Evolutionary conservation across 371 early-diverging fungal genomes (phyloP).

Genomic region (Lichtheimia corymbifera): DNA sequence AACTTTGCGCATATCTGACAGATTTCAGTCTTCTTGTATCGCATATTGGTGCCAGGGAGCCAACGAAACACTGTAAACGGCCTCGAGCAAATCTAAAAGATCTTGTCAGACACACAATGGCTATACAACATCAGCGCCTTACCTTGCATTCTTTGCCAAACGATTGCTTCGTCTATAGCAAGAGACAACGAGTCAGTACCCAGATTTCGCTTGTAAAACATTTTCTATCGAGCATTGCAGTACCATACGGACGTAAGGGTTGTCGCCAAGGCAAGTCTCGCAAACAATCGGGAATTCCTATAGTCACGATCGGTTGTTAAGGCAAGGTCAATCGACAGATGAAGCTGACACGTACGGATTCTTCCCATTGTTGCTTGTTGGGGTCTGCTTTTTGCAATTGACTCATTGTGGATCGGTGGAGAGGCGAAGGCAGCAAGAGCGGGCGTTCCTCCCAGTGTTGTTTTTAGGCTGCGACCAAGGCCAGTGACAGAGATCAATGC

Average conservation of each 20-base stretch:
- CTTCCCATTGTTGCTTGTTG: conserved; percentile 76
- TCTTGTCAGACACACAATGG: background rate
- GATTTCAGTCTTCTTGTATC: conserved; percentile 96
- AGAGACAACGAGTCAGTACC: background rate
- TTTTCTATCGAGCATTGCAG: conserved; percentile 2
- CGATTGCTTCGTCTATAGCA: conserved; percentile 69
- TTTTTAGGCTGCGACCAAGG: too few relatives aligned
- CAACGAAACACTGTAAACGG: conserved; percentile 98
- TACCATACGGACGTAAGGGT: conserved; percentile 98
- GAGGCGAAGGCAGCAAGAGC: too few relatives aligned
- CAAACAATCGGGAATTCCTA: conserved; percentile 90
- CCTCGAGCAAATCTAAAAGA: conserved; percentile 74
- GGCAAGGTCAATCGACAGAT: background rate
- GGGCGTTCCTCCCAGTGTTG: too few relatives aligned
- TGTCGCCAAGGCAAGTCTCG: conserved; percentile 96
- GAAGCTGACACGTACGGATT: conserved; percentile 46
- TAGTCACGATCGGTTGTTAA: background rate
- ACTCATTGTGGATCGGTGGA: conserved; percentile 35
- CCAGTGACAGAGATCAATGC: too few relatives aligned
- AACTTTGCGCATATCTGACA: conserved; percentile 96
- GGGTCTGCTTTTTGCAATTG: conserved; percentile 62
- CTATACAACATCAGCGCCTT: conserved; percentile 1
- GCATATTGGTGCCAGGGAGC: conserved; percentile 93
- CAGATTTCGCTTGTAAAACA: background rate
- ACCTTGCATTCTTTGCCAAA: conserved; percentile 93